Evolutionary conservation across 169 alveolate genomes (phyloP).

Genomic region (Blepharisma undulans): DNA sequence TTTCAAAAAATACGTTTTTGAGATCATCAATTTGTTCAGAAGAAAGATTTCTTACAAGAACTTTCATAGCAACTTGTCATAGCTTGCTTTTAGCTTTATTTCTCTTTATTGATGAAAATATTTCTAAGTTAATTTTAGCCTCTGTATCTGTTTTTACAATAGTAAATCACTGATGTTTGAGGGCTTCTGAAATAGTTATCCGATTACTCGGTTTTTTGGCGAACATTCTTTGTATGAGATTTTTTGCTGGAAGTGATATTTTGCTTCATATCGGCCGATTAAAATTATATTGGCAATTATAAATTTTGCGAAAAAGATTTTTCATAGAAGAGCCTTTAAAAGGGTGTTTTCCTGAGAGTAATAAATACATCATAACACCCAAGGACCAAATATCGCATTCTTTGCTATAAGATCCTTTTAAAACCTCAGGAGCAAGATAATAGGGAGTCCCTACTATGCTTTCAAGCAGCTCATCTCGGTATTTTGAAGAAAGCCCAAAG

Average conservation of each 20-base stretch:
- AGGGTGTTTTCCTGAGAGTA: conserved; percentile 78
- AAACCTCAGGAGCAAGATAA: conserved; percentile 72
- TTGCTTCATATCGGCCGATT: conserved; percentile 25
- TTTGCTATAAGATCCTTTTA: conserved; percentile 57
- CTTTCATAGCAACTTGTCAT: conserved; percentile 14
- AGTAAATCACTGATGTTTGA: conserved; percentile 59
- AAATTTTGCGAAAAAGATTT: neutral
- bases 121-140: neutral
- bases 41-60: conserved; percentile 16
- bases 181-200: conserved; percentile 59
- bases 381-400: conserved; percentile 82
- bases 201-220: conserved; percentile 47
- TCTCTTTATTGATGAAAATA: neutral
- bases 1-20: neutral
- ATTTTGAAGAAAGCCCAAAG: conserved; percentile 63
- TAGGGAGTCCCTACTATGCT: conserved; percentile 70
- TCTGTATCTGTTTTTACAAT: neutral
- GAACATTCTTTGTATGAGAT: conserved; percentile 40
- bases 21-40: conserved; percentile 9
- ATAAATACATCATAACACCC: conserved; percentile 75
- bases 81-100: conserved; percentile 19
- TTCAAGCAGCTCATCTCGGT: conserved; percentile 22
- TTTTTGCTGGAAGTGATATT: conserved; percentile 48
- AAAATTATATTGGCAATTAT: neutral
- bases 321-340: conserved; percentile 54